Evolutionary conservation across 176 grass and related monocot genomes (phyloP), one percentile per base, ranked within the genome.

Genomic region (Canna indica): DNA sequence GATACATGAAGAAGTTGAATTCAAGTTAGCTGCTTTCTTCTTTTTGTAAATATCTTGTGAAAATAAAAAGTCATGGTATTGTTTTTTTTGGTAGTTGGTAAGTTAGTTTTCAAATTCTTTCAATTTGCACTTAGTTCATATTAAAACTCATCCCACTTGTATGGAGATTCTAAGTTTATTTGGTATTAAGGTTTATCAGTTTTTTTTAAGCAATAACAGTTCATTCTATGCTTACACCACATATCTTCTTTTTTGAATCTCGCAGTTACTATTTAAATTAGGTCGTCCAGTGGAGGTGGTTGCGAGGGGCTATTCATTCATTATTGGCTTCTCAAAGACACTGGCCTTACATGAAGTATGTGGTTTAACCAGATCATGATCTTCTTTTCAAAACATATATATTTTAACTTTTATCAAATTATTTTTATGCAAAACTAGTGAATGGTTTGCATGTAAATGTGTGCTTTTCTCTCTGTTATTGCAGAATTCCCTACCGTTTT

Each of bases 261-360:
- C 88, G 78, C 89, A 99, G 94, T 72, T 99, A 68, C 81, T 99
- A 71, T 99, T 93, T 82, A 93, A 90, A 81, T 69, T 99, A 66
- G 76, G 70, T 71, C 89, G 89, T 8, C 80, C 94, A 20, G 47
- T 90, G 66, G 94, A 99, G 84, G 86, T 93, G 79, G 86, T 90
- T 83, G 84, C 90, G 36, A 93, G 94, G 74, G 94, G 94, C 54
- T 81, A 90, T 83, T 59, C 89, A 58, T 93, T 99, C 74, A 85
- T 93, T 47, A 88, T 99, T 70, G 64, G 78, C 77, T 93, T 90
- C 79, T 99, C 94, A 80, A 93, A 93, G 84, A 85, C 87, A n/a
- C 74, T 99, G 52, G 77, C 89, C 47, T 77, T 87, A 68, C 84
- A 90, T 74, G 94, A 99, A 68, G 94, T 96, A 86, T 68, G 76